Base-by-base conservation (phyloP, 345 rosid species). In the Eucalyptus rudis region DNA sequence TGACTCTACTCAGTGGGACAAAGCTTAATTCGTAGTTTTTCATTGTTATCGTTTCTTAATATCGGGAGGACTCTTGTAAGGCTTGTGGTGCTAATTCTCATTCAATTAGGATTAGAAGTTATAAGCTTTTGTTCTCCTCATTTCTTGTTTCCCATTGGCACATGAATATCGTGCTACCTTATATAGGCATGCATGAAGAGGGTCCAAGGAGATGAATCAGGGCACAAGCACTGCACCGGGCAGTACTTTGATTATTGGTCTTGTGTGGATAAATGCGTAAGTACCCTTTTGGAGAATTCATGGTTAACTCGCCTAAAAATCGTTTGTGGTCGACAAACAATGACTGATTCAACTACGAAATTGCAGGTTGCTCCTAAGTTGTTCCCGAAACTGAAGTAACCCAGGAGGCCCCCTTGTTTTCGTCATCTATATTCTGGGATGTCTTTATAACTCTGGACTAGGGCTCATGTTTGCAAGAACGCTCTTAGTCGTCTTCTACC, bases 221-320 rank as follows among this genome's bases (percentile, higher is more conserved):
- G 99, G 81, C 94, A 95, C 92, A 97, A 96, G 94, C 99, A 97
- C 88, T 97, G 99, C 94, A 96, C 98, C 5, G 99, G 98, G 54
- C 99, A 96, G 90, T 96, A 96, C 90, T 96, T 96, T 51, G 99
- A 96, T 90, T 96, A 94, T 88, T 96, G 97, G 97, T 93, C 90
- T 22, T 96, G 99, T 83, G 86, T 96, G 84, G 98, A 96, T 93
- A 94, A 96, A 94, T 96, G 98, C 29, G 98, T 96, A 90, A 95
- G 99, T 92, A 56, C 52, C 51, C 68, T 36, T 86, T 49, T 58
- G 40, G 17, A 31, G 86, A 14, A 4, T 43, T 22, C 43, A 15
- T 25, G 44, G 6, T 49, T 49, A 20, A 49, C 13, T 86, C 8
- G 58, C 66, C 24, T 44, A 56, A 56, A 27, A 85, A 62, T 62